phyloP scores from a whole-genome alignment of 2,329 filamentous ascomycete genomes.

The Hymenoscyphus repandus region DNA sequence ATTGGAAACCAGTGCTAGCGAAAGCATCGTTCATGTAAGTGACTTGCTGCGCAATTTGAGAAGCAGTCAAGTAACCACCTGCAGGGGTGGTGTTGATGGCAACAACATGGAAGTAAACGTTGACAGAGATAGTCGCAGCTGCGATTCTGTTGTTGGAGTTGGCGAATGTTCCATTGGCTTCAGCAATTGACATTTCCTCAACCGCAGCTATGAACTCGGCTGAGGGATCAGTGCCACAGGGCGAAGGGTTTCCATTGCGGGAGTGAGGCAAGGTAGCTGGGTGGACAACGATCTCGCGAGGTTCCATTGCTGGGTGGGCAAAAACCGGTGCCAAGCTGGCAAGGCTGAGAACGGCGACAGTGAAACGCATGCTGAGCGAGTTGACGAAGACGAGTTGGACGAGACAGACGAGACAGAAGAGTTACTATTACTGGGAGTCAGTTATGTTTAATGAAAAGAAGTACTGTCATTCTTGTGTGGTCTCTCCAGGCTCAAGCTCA shows the following conservation, averaged over 20 bases:
- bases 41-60: conserved; percentile 25
- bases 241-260: conserved; percentile 8
- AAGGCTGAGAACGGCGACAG: conserved; percentile 13
- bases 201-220: conserved; percentile 18
- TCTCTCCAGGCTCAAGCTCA: neutral
- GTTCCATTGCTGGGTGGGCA: conserved; percentile 13
- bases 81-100: conserved; percentile 18
- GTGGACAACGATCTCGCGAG: conserved; percentile 1
- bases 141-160: conserved; percentile 9
- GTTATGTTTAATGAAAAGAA: neutral
- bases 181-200: conserved; percentile 12
- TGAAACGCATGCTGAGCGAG: conserved; percentile 14
- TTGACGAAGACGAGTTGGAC: neutral
- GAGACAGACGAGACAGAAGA: neutral
- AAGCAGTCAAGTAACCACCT: conserved; percentile 26
- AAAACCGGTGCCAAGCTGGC: conserved; percentile 11
- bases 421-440: neutral
- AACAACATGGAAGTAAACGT: conserved; percentile 33
- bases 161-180: conserved; percentile 5
- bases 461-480: neutral
- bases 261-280: neutral
- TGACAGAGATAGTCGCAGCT: conserved; percentile 23
- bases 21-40: conserved; percentile 16
- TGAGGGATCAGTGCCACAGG: conserved; percentile 15
- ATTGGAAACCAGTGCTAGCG: conserved; percentile 27